Base-by-base conservation (phyloP, 2,329 filamentous ascomycete genomes). In the Cordyceps fumosorosea region DNA sequence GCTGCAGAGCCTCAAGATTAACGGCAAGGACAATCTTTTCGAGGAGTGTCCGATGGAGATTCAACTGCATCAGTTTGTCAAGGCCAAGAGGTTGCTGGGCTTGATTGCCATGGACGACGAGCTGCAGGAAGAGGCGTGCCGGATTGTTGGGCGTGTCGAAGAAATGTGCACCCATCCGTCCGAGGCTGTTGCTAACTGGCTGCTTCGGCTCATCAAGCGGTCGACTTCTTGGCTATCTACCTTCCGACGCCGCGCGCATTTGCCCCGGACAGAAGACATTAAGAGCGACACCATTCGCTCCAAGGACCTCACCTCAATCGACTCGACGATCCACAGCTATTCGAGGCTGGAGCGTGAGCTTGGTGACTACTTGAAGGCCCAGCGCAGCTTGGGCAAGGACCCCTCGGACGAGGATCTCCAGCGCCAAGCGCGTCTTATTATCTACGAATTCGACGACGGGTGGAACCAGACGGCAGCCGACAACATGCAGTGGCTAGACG, bases 391-490 rank as follows among this genome's bases (percentile, higher is more conserved):
- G 16, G 81, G 83, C 1, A 68, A 77, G 1, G 77, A 81, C 54
- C 80, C 82, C 0, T 77, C 77, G 0, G 82, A 87, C 63, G 77
- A 77, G 2, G 80, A 83, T 52, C 70, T 88, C 45, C 84, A 86
- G 67, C 75, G 74, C 32, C 76, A 85, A 66, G 84, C 84, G 24
- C 80, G 85, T 64, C 76, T 85, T 57, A 84, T 87, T 66, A 84
- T 87, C 24, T 87, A 85, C 70, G 83, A 85, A 53, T 81, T 78
- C 63, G 83, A 86, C 58, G 84, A 87, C 66, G 80, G 79, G 11
- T 87, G 84, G 84, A 87, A 87, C 65, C 84, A 86, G 67, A 88
- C 84, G 1, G 81, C 80, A 0, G 82, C 84, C 3, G 84, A 88
- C 65, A 83, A 84, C 64, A 65, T 74, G 3, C 70, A 76, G 3